Base-by-base conservation (phyloP, 1,284 basidiomycete genomes). In the Mycena sp. region DNA sequence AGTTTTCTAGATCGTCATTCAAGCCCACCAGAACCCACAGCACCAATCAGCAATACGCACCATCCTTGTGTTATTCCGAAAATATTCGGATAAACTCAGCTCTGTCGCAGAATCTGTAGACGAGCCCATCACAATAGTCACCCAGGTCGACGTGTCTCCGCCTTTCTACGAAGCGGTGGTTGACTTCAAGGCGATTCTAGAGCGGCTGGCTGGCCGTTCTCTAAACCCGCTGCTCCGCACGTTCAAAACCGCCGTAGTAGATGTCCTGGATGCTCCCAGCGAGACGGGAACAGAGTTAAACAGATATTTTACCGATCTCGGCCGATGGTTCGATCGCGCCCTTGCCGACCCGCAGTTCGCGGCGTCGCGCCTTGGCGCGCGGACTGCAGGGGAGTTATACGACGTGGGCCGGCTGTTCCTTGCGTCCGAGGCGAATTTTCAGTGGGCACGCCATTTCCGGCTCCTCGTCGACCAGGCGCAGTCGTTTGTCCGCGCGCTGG, bases 141-240 rank as follows among this genome's bases (percentile, higher is more conserved):
- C 57, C n/a, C 44, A 64, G 53, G 29, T 64, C 45, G 26, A 58
- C 30, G 67, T 71, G 50, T 74, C 77, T 65, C 74, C 72, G 19
- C 73, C 68, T 16, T 70, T 83, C 32, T 54, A 71, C 7, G 63
- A 61, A 17, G 71, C 74, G 2, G 69, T 82, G 2, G 44, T 61
- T 1, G 75, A 81, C 44, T 37, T 80, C 9, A 78, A 80, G 61
- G 65, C 67, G 1, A 59, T 85, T n/a, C 63, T 83, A 1, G 78
- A 83, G 56, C 80, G 83, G 0, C 65, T 82, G 23, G 80, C 78
- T 11, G 76, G 79, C 0, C 75, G 73, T 49, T 74, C 77, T 11
- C 69, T 84, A 1, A 79, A 82, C 26, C 72, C 74, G 0, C 60
- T 83, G 16, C 50, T 80, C 2, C 38, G 60, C 3, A 61, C 71